A percentile compares a stretch with the other conserved stretches of the same genome.
Conservation (phyloP, 2,329 filamentous ascomycete species). For the Penicillium brasilianum region DNA sequence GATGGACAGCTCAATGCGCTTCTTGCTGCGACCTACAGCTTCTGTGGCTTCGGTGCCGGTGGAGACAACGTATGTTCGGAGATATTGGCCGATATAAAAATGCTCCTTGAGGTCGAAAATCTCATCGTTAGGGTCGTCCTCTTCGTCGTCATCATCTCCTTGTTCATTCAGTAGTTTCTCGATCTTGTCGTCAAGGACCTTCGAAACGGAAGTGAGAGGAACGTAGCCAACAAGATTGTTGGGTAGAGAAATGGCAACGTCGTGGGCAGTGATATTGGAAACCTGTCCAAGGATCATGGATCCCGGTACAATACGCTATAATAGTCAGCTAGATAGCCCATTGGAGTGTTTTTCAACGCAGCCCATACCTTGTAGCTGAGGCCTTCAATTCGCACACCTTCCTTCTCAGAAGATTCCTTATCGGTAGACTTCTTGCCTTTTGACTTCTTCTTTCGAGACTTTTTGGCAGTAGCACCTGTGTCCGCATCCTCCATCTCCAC, state of each 20-base stretch:
- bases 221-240: conserved; percentile 93
- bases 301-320: conserved; percentile 78
- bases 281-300: conserved; percentile 88
- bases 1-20: conserved; percentile 84
- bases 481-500: conserved; percentile 56
- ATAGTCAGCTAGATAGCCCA: conserved; percentile 38
- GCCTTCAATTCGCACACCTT: conserved; percentile 75
- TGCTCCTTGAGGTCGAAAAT: conserved; percentile 75
- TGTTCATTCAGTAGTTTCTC: conserved; percentile 68
- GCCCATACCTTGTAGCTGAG: conserved; percentile 80
- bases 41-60: conserved; percentile 63
- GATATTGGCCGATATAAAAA: conserved; percentile 83
- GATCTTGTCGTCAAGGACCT: conserved; percentile 75
- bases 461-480: conserved; percentile 43
- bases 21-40: conserved; percentile 69
- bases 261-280: conserved; percentile 76
- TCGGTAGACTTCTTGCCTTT: conserved; percentile 58
- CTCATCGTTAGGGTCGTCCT: conserved; percentile 55
- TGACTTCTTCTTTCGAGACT: conserved; percentile 45
- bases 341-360: not conserved
- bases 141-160: conserved; percentile 60
- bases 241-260: conserved; percentile 80
- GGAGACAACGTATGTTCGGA: conserved; percentile 81
- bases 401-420: conserved; percentile 55
- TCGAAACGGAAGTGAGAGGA: conserved; percentile 88